Percentiles rank a stretch among this genome's conserved stretches.
These are phyloP conservation scores for Bipolaris cookei DNA, from an alignment of 2,329 filamentous ascomycete genomes.

Conservation along the genomic window DNA sequence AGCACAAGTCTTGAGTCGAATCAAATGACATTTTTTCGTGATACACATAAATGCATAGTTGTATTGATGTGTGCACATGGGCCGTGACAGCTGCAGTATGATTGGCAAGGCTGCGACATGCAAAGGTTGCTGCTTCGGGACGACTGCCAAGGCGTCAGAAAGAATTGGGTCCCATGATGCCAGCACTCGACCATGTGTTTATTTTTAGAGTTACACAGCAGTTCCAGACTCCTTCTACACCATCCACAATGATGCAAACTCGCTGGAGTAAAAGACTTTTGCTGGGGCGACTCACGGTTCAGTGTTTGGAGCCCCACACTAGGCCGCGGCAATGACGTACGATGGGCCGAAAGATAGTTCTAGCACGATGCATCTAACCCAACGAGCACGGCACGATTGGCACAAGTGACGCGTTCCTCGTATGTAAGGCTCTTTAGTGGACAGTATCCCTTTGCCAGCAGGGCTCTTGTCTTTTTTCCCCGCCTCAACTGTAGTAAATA, in stretches of 20 bases:
- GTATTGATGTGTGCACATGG: background rate
- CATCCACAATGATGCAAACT: background rate
- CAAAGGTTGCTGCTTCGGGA: constrained; percentile 1
- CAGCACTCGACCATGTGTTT: background rate
- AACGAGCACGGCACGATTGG: constrained; percentile 10
- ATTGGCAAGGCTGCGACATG: constrained; percentile 7
- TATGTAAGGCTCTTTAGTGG: background rate
- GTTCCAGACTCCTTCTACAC: constrained; percentile 6
- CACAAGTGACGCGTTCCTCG: constrained; percentile 13
- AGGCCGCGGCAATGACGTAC: constrained; percentile 15
- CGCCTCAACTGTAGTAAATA: no score
- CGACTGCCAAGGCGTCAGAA: background rate
- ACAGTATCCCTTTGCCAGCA: background rate
- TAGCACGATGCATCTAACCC: constrained; percentile 9
- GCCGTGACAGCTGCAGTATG: background rate
- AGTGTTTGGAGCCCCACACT: constrained; percentile 4
- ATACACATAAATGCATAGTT: background rate
- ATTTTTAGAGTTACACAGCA: constrained; percentile 7
- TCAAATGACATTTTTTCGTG: background rate
- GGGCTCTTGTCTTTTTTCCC: background rate
- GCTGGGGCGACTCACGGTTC: constrained; percentile 4
- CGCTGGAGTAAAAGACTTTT: background rate
- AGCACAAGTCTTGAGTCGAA: constrained; percentile 2
- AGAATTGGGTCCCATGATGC: constrained; percentile 9
- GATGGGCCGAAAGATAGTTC: constrained; percentile 14